Base-by-base conservation (phyloP, 164 flowering plant genomes). In the Taxillus chinensis region DNA sequence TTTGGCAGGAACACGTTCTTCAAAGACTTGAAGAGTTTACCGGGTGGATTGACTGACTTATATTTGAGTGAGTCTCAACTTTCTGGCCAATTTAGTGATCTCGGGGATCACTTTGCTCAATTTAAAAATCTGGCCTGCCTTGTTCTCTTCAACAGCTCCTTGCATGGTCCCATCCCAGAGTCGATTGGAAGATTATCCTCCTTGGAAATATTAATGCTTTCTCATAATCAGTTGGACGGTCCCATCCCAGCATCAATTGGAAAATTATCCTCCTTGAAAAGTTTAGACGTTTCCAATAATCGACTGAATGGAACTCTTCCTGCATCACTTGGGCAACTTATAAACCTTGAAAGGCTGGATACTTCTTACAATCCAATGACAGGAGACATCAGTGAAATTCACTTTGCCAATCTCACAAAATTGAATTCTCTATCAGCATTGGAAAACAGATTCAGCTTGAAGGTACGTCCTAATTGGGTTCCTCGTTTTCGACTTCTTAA, bases 401-500 rank as follows among this genome's bases (percentile, higher is more conserved):
- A 61, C 16, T 54, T 61, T n/a, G 14, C 15, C 0, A 61, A 61
- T 4, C 49, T 67, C 3, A 45, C 15, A 50, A 53, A 8, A 3
- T 53, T 61, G 6, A 3, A 4, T 5, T 2, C 42, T 39, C 51
- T 48, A 11, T 0, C 2, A 2, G 13, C 4, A 14, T 17, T 45
- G 4, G 39, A 38, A 38, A 61, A 43, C 8, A n/a, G 42, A 2
- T 45, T 61, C 54, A 49, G 6, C 45, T 37, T 67, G 6, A 5
- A 54, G n/a, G 10, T 60, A 3, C 13, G 8, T 5, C n/a, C 45
- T n/a, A 27, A 16, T 3, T 69, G 72, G 68, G 53, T 54, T 45
- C 72, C 72, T n/a, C 72, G 64, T 3, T 67, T 54, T 40, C 17
- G 41, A 8, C 55, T 64, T 27, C 2, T 27, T 27, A 0, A 0